A percentile compares a stretch with the other conserved stretches of the same genome.
Conservation (phyloP, 805 yeast species). For the Maudiozyma saulgeensis region DNA sequence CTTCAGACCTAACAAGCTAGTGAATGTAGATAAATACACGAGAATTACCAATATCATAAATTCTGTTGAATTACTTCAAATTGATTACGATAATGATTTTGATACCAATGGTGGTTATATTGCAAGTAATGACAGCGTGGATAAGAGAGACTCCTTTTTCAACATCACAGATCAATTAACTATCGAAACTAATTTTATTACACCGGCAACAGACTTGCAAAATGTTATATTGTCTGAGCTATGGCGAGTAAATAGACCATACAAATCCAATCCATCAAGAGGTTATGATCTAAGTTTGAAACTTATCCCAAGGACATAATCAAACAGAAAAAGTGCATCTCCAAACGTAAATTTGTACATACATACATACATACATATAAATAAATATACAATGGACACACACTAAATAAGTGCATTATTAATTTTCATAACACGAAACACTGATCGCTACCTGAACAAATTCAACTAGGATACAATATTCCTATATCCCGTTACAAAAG, state of each 20-base stretch:
- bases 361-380: too few species aligned
- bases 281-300: conserved; percentile 63
- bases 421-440: too few species aligned
- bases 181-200: conserved; percentile 23
- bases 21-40: conserved; percentile 66
- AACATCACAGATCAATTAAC: conserved; percentile 18
- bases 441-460: too few species aligned
- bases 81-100: conserved; percentile 35
- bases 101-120: background rate
- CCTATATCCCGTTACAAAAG: too few species aligned
- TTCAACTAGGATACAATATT: too few species aligned
- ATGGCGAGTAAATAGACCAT: conserved; percentile 58
- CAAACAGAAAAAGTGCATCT: background rate
- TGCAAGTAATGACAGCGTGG: conserved; percentile 9
- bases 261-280: conserved; percentile 53
- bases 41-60: conserved; percentile 58
- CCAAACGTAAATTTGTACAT: background rate
- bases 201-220: conserved; percentile 30
- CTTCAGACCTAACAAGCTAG: conserved; percentile 38
- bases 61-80: conserved; percentile 59
- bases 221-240: conserved; percentile 56
- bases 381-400: too few species aligned
- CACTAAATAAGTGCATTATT: too few species aligned
- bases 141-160: conserved; percentile 21
- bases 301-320: conserved; percentile 23